Conservation (phyloP, 495 filamentous ascomycete species). For the Annulohypoxylon maeteangense region DNA sequence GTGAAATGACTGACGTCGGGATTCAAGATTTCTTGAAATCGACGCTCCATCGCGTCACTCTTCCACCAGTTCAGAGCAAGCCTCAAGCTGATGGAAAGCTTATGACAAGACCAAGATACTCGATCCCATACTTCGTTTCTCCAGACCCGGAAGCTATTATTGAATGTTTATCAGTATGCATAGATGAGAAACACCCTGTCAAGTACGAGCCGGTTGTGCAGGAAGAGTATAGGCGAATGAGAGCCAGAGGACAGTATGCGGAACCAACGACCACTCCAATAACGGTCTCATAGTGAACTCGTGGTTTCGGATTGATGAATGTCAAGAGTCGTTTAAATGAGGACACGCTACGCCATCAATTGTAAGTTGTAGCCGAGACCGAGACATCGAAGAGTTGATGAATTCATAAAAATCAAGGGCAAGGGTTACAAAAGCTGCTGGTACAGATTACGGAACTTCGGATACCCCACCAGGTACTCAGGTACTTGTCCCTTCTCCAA, state of each 20-base stretch:
- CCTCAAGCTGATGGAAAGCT: slow-evolving; percentile 50
- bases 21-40: slow-evolving; percentile 62
- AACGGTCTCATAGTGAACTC: slow-evolving; percentile 12
- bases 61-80: slow-evolving; percentile 54
- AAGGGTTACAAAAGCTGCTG: background rate
- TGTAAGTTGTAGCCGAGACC: background rate
- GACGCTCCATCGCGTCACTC: slow-evolving; percentile 65
- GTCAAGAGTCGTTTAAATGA: background rate
- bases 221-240: slow-evolving; percentile 62
- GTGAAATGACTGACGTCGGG: slow-evolving; percentile 10
- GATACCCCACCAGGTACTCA: background rate
- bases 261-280: slow-evolving; percentile 18
- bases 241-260: slow-evolving; percentile 63
- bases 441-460: background rate
- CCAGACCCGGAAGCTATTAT: slow-evolving; percentile 65
- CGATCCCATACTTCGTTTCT: slow-evolving; percentile 71
- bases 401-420: background rate
- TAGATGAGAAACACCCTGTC: slow-evolving; percentile 47
- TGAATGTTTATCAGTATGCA: slow-evolving; percentile 66
- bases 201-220: slow-evolving; percentile 66
- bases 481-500: slow-evolving; percentile 9
- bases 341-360: background rate
- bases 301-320: background rate
- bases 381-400: background rate
- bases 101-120: slow-evolving; percentile 66